phyloP scores from a whole-genome alignment of 2,329 filamentous ascomycete genomes.

The Ceratocystis albifundus region DNA sequence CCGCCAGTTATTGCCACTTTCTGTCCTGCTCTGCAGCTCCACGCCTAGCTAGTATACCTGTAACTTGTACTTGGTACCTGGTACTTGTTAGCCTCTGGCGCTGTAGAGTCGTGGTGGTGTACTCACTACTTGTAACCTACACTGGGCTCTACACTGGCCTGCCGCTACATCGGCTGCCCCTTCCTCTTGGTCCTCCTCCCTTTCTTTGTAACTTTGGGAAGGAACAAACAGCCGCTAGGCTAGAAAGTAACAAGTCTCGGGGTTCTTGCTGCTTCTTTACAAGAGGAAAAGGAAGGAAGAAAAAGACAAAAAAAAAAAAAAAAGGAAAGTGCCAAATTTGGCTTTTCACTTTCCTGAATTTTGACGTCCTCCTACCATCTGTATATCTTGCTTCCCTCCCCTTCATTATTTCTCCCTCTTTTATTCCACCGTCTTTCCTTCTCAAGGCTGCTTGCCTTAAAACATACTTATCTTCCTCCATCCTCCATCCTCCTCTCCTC shows the following conservation, averaged over 20 bases:
- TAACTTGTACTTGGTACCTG: not conserved
- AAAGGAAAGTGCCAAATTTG: not conserved
- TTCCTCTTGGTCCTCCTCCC: not conserved
- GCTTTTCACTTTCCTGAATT: not conserved
- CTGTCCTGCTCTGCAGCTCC: no score
- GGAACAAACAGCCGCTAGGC: not conserved
- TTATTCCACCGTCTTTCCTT: not conserved
- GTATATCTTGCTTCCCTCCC: no score
- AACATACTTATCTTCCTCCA: no score
- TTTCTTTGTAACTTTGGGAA: not conserved
- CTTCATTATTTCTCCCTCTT: not conserved
- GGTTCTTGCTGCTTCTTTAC: constrained; percentile 4
- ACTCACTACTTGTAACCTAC: no score
- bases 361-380: not conserved
- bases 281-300: not conserved
- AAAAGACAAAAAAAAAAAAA: not conserved
- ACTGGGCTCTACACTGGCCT: not conserved
- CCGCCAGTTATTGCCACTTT: not conserved
- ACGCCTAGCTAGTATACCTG: not conserved
- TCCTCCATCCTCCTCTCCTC: no score
- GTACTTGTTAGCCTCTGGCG: not conserved
- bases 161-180: not conserved
- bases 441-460: no score
- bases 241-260: constrained; percentile 1
- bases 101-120: no score